Evolutionary conservation across 768 basidiomycete genomes (phyloP).

Genomic region (Tricholoma matsutake): DNA sequence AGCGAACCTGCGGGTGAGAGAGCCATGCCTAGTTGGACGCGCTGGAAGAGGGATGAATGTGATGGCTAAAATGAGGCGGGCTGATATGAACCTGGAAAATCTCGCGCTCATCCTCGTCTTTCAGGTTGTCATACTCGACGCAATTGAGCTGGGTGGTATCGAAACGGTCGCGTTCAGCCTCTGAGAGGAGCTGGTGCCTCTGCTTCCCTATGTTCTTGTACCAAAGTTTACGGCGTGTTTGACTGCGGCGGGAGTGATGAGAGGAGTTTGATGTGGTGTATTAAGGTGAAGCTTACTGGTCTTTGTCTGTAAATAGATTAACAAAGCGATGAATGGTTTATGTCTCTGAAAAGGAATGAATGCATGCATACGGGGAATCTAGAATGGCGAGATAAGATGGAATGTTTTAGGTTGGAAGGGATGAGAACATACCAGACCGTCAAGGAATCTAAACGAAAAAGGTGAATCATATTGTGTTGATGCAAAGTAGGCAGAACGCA

Average conservation of each 20-base stretch:
- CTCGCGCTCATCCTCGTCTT: slow-evolving; percentile 56
- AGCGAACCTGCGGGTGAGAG: slow-evolving; percentile 45
- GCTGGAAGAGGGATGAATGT: slow-evolving; percentile 24
- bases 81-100: slow-evolving; percentile 50
- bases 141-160: slow-evolving; percentile 46
- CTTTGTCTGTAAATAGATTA: not conserved
- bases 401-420: not conserved
- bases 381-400: not conserved
- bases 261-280: not conserved
- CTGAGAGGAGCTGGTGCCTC: slow-evolving; percentile 18
- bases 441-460: slow-evolving; percentile 43
- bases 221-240: slow-evolving; percentile 22
- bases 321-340: not conserved
- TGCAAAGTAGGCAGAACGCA: slow-evolving; percentile 18
- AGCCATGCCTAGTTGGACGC: slow-evolving; percentile 51
- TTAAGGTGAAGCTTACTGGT: not conserved
- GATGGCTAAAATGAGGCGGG: not conserved
- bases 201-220: slow-evolving; percentile 17
- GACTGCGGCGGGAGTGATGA: slow-evolving; percentile 5
- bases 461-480: not conserved
- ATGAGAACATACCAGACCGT: slow-evolving; percentile 45
- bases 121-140: slow-evolving; percentile 51
- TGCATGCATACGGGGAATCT: slow-evolving; percentile 2
- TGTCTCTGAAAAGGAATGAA: not conserved
- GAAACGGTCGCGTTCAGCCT: slow-evolving; percentile 31